Evolutionary conservation across 257 asterid genomes (phyloP).

Genomic region (Thymus quinquecostatus): DNA sequence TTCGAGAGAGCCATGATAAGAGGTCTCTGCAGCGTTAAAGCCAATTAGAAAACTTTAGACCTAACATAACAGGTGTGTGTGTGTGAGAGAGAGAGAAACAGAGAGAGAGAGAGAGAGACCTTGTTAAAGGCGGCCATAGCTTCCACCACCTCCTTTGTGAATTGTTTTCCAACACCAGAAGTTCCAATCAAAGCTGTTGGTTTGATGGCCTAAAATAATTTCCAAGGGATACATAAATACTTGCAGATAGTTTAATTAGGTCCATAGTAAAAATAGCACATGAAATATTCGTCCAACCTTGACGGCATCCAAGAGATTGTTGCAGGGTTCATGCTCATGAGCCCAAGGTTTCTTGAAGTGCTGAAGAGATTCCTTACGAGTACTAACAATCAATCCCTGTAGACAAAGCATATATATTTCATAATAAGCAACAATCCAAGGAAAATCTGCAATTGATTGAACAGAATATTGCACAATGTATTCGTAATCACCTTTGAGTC

Average conservation of each 20-base stretch:
- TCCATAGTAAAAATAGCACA: neutral
- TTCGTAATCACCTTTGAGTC: slow-evolving; percentile 79
- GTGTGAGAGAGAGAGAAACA: neutral
- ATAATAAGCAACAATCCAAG: neutral
- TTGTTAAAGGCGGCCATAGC: slow-evolving; percentile 74
- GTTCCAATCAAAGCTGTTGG: slow-evolving; percentile 91
- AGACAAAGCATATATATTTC: slow-evolving; percentile 11
- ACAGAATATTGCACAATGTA: neutral
- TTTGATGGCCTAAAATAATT: slow-evolving; percentile 65
- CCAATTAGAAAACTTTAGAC: slow-evolving; percentile 27
- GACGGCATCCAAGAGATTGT: slow-evolving; percentile 79
- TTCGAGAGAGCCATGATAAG: slow-evolving; percentile 96
- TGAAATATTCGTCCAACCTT: slow-evolving; percentile 55
- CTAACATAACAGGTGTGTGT: neutral
- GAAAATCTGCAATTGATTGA: neutral
- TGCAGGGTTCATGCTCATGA: slow-evolving; percentile 74
- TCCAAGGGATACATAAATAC: neutral
- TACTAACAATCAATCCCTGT: slow-evolving; percentile 80
- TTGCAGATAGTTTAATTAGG: neutral
- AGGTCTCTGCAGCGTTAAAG: slow-evolving; percentile 62
- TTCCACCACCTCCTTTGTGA: slow-evolving; percentile 90
- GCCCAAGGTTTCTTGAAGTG: slow-evolving; percentile 96
- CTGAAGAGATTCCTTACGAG: slow-evolving; percentile 88
- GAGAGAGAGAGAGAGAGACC: slow-evolving; percentile 48
- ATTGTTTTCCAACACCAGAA: slow-evolving; percentile 84